Percentiles rank a stretch among this genome's conserved stretches.
These are phyloP conservation scores for Caloboletus inedulis DNA, from an alignment of 1,284 basidiomycete species.

Conservation along the genomic window DNA sequence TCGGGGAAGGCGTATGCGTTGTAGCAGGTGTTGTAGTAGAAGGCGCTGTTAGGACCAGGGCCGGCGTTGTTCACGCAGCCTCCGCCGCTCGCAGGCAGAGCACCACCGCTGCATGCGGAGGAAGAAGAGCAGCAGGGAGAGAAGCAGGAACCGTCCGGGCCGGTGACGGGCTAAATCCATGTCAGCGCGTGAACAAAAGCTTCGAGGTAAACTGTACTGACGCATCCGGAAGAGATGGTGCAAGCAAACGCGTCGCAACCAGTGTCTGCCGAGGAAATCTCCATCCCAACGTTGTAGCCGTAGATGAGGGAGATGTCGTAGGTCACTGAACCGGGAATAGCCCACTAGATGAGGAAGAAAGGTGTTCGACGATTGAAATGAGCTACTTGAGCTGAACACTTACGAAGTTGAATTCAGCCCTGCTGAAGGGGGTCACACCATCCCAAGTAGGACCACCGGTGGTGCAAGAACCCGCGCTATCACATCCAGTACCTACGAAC, in stretches of 20 bases:
- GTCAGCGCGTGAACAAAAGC: conserved; percentile 1
- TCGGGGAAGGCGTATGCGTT: conserved; percentile 35
- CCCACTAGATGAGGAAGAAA: conserved; percentile 14
- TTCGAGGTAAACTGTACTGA: conserved; percentile 12
- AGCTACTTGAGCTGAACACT: background rate
- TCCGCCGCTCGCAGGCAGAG: conserved; percentile 30
- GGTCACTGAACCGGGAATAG: conserved; percentile 33
- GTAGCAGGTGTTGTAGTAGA: conserved; percentile 30
- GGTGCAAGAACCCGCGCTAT: conserved; percentile 24
- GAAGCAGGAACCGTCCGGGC: conserved; percentile 26
- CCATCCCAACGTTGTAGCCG: conserved; percentile 37
- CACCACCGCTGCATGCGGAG: conserved; percentile 24
- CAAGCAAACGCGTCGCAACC: conserved; percentile 31
- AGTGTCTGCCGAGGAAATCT: conserved; percentile 32
- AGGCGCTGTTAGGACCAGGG: conserved; percentile 30
- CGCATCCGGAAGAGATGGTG: conserved; percentile 28
- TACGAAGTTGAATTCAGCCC: conserved; percentile 34
- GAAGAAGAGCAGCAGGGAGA: conserved; percentile 31
- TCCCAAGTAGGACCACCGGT: conserved; percentile 34
- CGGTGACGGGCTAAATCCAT: conserved; percentile 27
- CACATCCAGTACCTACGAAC: conserved; percentile 32
- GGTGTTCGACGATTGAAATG: background rate
- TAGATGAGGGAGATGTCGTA: conserved; percentile 39
- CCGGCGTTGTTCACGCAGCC: conserved; percentile 30
- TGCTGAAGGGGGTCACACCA: conserved; percentile 33